Evolutionary conservation across 352 stramenopile species (phyloP), one percentile per base, ranked within the genome.

Genomic region (Salisapilia sapeloensis): DNA sequence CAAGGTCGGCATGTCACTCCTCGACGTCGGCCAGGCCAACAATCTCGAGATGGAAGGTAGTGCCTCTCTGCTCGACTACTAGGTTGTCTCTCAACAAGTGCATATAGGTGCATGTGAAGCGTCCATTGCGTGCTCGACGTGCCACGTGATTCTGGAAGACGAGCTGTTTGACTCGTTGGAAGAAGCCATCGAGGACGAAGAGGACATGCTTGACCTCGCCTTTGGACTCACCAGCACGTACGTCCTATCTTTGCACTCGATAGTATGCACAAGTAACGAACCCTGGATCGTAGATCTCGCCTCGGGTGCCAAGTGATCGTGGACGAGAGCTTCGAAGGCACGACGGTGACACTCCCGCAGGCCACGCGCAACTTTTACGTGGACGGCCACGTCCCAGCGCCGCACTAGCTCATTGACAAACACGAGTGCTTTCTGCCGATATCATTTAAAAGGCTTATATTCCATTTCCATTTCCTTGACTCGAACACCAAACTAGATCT

Each of bases 291-390:
- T 34, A 82, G 69, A n/a, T 94, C 81, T 31, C 80, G 84, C 37
- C 60, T 96, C 51, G 84, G 84, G 29, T 96, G 79, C 42, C 80
- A 94, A 35, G 81, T 96, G 29, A 53, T 93, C 26, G 56, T 96
- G 19, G 77, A 79, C 26, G 57, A 95, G 50, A 60, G 69, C 30
- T 96, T 98, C 50, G 93, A 83, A 35, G 64, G 69, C 35, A 80
- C 69, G 15, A 81, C 51, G 0, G 74, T 99, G 41, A 80, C 72
- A 48, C 65, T 99, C 38, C 95, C 95, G 7, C 71, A 84, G 32
- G 92, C 93, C 22, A 98, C 92, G 22, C 78, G 93, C 44, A 99
- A 98, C 72, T 99, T 98, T 49, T 98, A 99, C 67, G 94, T 99
- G 12, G 95, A 98, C 60, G 92, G 93, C 21, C 92, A 98, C 53